Conservation (phyloP, 306 rosid species). For the Mucuna pruriens region DNA sequence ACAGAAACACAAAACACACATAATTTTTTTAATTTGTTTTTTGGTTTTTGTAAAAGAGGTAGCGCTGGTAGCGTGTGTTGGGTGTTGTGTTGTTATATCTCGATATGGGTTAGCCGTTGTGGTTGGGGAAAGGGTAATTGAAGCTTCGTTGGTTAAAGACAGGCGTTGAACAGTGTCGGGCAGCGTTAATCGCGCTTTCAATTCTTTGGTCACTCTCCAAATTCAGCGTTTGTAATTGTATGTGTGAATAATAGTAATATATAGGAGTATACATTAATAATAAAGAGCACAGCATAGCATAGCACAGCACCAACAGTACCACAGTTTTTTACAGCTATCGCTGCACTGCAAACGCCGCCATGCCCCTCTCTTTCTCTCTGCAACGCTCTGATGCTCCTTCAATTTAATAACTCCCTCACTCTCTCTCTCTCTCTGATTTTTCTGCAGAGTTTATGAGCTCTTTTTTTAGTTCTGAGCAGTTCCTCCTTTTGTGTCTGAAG, state of each 20-base stretch:
- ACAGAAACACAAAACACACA: not conserved
- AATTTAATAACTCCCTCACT: constrained; percentile 46
- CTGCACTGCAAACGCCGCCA: constrained; percentile 89
- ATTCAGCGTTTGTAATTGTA: constrained; percentile 21
- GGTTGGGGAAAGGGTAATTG: constrained; percentile 44
- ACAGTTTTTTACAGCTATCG: constrained; percentile 53
- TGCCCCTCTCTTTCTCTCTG: constrained; percentile 53
- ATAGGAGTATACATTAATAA: no score
- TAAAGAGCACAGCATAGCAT: not conserved
- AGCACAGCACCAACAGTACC: constrained; percentile 44
- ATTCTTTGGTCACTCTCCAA: constrained; percentile 34
- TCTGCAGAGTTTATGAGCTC: constrained; percentile 46
- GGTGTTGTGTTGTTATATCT: not conserved
- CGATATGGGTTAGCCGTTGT: constrained; percentile 27
- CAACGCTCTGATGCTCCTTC: constrained; percentile 38
- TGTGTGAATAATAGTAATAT: constrained; percentile 19
- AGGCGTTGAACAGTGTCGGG: constrained; percentile 43
- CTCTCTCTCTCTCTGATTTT: constrained; percentile 37
- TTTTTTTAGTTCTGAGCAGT: constrained; percentile 47
- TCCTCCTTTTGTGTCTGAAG: constrained; percentile 49
- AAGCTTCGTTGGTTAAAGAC: constrained; percentile 44
- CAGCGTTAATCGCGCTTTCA: constrained; percentile 54
- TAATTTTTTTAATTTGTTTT: no score
- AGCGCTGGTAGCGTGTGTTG: no score
- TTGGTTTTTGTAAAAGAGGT: not conserved